phyloP scores from a whole-genome alignment of 2,329 filamentous ascomycete species.

The Penicillium sp. region DNA sequence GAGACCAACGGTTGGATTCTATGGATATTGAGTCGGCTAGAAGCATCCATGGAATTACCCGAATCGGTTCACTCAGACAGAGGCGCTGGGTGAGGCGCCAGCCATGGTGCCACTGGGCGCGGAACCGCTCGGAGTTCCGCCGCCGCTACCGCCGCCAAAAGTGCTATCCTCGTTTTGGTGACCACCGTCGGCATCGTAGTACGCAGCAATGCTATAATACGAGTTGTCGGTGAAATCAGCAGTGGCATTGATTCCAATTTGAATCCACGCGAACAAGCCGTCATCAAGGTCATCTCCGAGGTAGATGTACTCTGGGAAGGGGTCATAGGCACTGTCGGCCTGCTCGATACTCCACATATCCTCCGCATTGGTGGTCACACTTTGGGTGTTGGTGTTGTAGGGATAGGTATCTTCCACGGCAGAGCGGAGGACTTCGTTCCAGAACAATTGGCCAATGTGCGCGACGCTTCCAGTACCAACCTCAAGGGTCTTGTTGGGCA shows the following conservation, averaged over 20 bases:
- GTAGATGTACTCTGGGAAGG: conserved; percentile 57
- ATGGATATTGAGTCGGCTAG: neutral
- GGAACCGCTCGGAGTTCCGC: neutral
- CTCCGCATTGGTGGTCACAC: conserved; percentile 45
- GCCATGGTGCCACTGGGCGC: conserved; percentile 11
- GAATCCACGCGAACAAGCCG: conserved; percentile 54
- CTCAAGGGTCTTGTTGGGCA: conserved; percentile 49
- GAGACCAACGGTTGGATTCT: neutral
- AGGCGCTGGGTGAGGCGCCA: neutral
- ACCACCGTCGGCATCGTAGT: conserved; percentile 19
- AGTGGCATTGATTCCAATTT: conserved; percentile 49
- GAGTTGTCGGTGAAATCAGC: conserved; percentile 28
- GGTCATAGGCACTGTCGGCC: conserved; percentile 50
- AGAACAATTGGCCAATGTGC: conserved; percentile 55
- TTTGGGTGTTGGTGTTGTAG: conserved; percentile 32
- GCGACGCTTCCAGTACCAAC: conserved; percentile 46
- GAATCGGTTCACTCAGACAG: neutral
- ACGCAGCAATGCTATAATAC: conserved; percentile 23
- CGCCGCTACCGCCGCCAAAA: conserved; percentile 1
- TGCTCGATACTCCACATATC: conserved; percentile 44
- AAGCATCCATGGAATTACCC: neutral
- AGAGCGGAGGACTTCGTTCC: conserved; percentile 49
- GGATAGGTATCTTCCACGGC: conserved; percentile 48
- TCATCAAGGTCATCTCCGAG: conserved; percentile 53
- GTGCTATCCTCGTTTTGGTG: conserved; percentile 15